These are phyloP conservation scores for Penicillium oxalicum DNA, from an alignment of 2,329 filamentous ascomycete species.

Conservation along the genomic window DNA sequence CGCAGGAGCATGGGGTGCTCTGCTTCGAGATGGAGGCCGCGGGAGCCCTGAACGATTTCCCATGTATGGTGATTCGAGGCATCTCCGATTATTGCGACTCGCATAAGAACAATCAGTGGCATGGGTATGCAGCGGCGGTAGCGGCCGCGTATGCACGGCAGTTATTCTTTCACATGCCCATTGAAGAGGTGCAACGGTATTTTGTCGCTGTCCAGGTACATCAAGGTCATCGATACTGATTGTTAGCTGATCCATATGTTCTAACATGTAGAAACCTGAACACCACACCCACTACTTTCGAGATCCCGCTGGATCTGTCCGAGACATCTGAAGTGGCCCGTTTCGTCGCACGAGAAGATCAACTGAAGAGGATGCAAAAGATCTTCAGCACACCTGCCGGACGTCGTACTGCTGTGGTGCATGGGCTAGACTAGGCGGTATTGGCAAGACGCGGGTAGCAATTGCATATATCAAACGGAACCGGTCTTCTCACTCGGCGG, in stretches of 20 bases:
- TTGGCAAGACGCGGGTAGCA: conserved; percentile 8
- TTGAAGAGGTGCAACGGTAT: conserved; percentile 1
- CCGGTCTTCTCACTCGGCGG: background rate
- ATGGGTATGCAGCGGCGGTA: background rate
- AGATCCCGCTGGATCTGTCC: conserved; percentile 1
- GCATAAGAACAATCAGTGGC: conserved; percentile 14
- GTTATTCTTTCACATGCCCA: background rate
- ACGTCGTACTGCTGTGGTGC: conserved; percentile 4
- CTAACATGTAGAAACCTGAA: conserved; percentile 2
- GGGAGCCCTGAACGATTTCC: conserved; percentile 9
- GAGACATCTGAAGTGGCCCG: conserved; percentile 1
- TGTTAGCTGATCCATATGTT: background rate
- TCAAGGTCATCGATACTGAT: background rate
- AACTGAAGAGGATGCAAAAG: conserved; percentile 2
- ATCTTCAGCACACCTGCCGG: background rate
- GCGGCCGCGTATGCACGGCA: background rate
- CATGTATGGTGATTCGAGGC: conserved; percentile 16
- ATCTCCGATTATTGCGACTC: conserved; percentile 19
- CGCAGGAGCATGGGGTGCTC: conserved; percentile 5
- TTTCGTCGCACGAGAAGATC: conserved; percentile 6
- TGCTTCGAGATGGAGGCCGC: conserved; percentile 16
- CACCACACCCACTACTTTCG: background rate
- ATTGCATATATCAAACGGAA: conserved; percentile 3
- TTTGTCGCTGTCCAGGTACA: background rate
- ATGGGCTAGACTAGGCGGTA: conserved; percentile 9